Percentiles rank a stretch among this genome's conserved stretches.
phyloP scores from a whole-genome alignment of 2,329 filamentous ascomycete species.

The Thelonectria rubi region DNA sequence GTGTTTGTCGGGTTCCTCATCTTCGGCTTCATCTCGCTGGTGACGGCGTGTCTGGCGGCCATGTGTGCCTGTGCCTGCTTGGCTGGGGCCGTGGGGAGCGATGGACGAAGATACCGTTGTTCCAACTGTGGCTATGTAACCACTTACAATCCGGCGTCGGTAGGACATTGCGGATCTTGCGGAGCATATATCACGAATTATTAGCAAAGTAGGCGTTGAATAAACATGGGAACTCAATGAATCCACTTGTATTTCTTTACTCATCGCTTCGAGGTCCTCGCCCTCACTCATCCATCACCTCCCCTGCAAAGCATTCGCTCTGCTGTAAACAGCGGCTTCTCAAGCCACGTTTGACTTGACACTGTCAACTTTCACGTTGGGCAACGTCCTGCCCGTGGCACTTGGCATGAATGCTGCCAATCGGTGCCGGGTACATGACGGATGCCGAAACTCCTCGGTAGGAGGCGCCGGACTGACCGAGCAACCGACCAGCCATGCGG shows the following conservation, averaged over 20 bases:
- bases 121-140: constrained; percentile 16
- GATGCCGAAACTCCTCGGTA: constrained; percentile 5
- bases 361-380: constrained; percentile 10
- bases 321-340: background rate
- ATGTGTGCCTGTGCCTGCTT: constrained; percentile 31
- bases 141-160: constrained; percentile 2
- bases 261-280: background rate
- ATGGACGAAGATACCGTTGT: constrained; percentile 8
- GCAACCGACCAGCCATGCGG: background rate
- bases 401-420: constrained; percentile 1
- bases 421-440: background rate
- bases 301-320: background rate
- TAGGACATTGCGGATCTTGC: background rate
- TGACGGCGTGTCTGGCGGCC: constrained; percentile 19
- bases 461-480: background rate
- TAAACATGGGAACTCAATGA: background rate
- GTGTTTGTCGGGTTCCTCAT: constrained; percentile 29
- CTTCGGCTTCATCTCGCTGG: constrained; percentile 24
- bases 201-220: too few relatives aligned
- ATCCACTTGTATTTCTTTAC: background rate
- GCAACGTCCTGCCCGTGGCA: constrained; percentile 4
- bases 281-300: background rate
- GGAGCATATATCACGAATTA: background rate
- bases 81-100: constrained; percentile 10
- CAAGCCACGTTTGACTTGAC: background rate